Evolutionary conservation across 495 filamentous ascomycete species (phyloP), one percentile per base, ranked within the genome.

Genomic region (Pyronema omphalodes): DNA sequence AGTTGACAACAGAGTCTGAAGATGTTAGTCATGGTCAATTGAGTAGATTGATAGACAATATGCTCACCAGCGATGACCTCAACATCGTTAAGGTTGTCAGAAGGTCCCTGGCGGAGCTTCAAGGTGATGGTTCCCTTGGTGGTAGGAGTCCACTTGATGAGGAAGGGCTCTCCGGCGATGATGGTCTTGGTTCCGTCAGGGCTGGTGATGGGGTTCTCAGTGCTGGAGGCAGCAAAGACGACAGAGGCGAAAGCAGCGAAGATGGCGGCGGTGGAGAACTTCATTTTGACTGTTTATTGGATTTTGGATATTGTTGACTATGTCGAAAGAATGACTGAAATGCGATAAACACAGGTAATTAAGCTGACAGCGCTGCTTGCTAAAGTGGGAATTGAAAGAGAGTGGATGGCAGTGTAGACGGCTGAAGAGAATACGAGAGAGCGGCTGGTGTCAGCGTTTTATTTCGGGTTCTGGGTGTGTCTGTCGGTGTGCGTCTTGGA

Each of bases 61-160:
- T 50, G 53, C 59, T 62, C 9, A 62, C 58, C 12, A 44, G 33
- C 37, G 37, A 62, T 37, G 6, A n/a, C 15, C 15, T 15, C 5
- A 12, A 62, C 9, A 48, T 61, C 58, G 11, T 62, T 17, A 36
- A 62, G 58, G 35, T 62, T 44, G 12, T 17, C 43, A 8, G 58
- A 54, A 55, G 44, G 36, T 17, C 59, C 59, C 45, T 61, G 50
- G 6, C 59, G 59, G 51, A 62, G 51, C 4, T 19, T 55, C 39
- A 62, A 23, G 40, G 37, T 54, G 45, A 44, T 44, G 35, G n/a
- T 54, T 9, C 17, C 23, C 6, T 1, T 9, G 6, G 67, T 68
- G 55, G 69, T 71, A 18, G 71, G 67, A 1, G 67, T 56, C 80
- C 80, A 84, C 45, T 71, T 81, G 68, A 84, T 77, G 52, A 61